Evolutionary conservation across 2,329 filamentous ascomycete species (phyloP), one percentile per base, ranked within the genome.

Genomic region (Sordariomycetes sp.): DNA sequence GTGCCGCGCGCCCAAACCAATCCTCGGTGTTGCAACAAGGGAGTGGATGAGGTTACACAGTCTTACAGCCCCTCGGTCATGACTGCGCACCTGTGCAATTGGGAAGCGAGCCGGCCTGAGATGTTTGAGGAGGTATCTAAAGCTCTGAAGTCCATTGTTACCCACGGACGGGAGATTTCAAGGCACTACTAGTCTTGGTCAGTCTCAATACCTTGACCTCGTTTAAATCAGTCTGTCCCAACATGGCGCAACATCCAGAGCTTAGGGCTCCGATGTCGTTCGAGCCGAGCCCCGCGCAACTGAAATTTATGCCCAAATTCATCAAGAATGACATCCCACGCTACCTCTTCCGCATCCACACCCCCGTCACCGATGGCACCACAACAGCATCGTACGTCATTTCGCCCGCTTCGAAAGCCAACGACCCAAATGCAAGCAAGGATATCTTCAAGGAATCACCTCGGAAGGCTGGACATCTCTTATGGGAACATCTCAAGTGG

Each of bases 261-360:
- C 45, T 50, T 13, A 8, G 45, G 20, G 5, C n/a, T 22, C 45
- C 20, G 20, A 7, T 50, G 20, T 20, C 45, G 4, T 50, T 50
- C 13, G 20, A 50, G n/a, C 45, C 45, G 8, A 22, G 20, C 4
- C 8, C n/a, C 45, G 45, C 24, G 45, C 45, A 12, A 8, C 45
- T 50, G n/a, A 36, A 54, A 10, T 28, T 20, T 25, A 48, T 48
- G 36, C 54, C 42, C 20, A 17, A 34, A n/a, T 56, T 39, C 35
- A 20, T 5, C 10, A 36, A n/a, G 5, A 34, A 22, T 35, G 10
- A 50, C 3, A 25, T 56, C 22, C 54, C 54, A 13, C 45, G 34
- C 34, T 55, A 56, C 34, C 54, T 56, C n/a, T 56, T 56, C 42
- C 39, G 42, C 8, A 25, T 56, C 39, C 42, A 56, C 28, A 34